phyloP scores from a whole-genome alignment of 2,329 filamentous ascomycete species.

The Emergomyces orientalis region DNA sequence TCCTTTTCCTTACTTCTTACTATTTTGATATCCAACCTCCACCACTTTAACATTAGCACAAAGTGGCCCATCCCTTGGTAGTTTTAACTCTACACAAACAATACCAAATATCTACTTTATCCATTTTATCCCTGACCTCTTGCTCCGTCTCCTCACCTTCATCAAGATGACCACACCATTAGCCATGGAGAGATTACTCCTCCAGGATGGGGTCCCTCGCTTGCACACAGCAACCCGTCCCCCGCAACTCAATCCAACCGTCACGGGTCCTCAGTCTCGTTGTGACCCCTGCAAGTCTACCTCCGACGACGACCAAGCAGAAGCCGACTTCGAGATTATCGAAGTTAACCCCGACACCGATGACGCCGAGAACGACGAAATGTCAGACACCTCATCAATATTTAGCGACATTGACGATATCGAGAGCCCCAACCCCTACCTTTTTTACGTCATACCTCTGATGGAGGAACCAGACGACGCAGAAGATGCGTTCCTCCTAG shows the following conservation, averaged over 20 bases:
- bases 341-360: not conserved
- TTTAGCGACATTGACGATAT: not conserved
- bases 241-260: not conserved
- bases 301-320: conserved; percentile 27
- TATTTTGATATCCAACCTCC: not conserved
- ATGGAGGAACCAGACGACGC: not conserved
- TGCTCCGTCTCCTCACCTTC: not conserved
- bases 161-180: not conserved
- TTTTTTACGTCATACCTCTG: not conserved
- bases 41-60: not conserved
- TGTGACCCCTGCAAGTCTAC: conserved; percentile 18
- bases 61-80: not conserved
- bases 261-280: conserved; percentile 2
- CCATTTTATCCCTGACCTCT: too few species aligned
- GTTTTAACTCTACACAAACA: not conserved
- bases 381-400: not conserved
- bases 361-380: not conserved
- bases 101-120: too few species aligned
- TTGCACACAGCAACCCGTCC: conserved; percentile 1
- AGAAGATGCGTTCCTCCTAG: not conserved
- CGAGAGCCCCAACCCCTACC: not conserved
- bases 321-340: not conserved
- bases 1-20: not conserved
- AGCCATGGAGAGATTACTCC: not conserved
- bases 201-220: not conserved